phyloP scores from a whole-genome alignment of 2,329 filamentous ascomycete genomes.

The Chrysoporthe cubensis region DNA sequence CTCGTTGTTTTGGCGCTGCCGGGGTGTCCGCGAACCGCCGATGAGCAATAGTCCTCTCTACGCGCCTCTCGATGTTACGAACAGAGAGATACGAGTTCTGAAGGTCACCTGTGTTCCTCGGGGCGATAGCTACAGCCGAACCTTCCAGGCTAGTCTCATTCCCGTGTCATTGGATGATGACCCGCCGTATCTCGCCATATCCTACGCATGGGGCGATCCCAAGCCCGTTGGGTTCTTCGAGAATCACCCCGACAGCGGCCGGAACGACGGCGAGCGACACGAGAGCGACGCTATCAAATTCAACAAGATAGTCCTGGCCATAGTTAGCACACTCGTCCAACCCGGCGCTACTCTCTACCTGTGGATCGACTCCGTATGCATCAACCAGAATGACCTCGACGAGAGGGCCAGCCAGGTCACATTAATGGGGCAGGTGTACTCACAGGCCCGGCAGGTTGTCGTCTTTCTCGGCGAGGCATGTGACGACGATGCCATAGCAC shows the following conservation, averaged over 20 bases:
- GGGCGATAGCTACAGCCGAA: neutral
- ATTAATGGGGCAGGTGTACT: conserved; percentile 18
- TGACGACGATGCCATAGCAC: conserved; percentile 3
- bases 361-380: conserved; percentile 24
- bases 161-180: conserved; percentile 12
- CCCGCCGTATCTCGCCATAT: conserved; percentile 16
- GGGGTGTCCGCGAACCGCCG: neutral
- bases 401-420: conserved; percentile 19
- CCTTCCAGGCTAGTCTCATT: neutral
- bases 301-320: neutral
- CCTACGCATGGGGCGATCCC: conserved; percentile 19
- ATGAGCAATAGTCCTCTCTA: neutral
- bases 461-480: conserved; percentile 19
- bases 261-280: neutral
- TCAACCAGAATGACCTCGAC: conserved; percentile 18
- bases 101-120: neutral
- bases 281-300: neutral
- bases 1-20: neutral
- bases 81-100: neutral
- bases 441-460: conserved; percentile 11
- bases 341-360: conserved; percentile 10
- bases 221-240: conserved; percentile 1
- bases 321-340: conserved; percentile 9
- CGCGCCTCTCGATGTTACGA: neutral
- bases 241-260: neutral